These are phyloP conservation scores for Nitzschia sp. DNA, from an alignment of 108 stramenopile species.

Conservation along the genomic window DNA sequence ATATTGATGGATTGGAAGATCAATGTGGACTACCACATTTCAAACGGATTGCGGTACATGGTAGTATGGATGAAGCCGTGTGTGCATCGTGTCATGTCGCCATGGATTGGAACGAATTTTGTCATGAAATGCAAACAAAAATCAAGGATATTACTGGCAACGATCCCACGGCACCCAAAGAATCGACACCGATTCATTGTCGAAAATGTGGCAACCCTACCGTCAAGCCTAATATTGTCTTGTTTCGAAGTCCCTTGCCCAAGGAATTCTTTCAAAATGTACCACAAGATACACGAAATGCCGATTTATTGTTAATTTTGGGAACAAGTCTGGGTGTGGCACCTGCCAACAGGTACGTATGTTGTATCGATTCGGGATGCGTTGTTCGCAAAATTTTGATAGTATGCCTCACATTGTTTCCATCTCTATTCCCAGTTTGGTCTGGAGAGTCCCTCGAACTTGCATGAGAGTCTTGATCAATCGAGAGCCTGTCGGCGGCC, in stretches of 20 bases:
- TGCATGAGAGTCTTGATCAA: constrained; percentile 76
- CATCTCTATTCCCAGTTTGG: constrained; percentile 49
- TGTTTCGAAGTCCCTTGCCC: constrained; percentile 79
- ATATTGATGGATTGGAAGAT: constrained; percentile 94
- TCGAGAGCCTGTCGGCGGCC: constrained; percentile 68
- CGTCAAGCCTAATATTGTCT: constrained; percentile 85
- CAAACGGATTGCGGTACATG: constrained; percentile 83
- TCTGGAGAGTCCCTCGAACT: constrained; percentile 61
- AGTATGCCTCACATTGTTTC: too few species aligned
- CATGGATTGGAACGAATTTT: constrained; percentile 64
- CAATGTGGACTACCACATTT: constrained; percentile 71
- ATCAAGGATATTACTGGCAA: constrained; percentile 81
- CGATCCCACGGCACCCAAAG: constrained; percentile 57
- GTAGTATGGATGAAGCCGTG: constrained; percentile 77
- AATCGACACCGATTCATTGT: constrained; percentile 72
- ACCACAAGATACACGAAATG: constrained; percentile 58
- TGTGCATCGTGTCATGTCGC: constrained; percentile 74
- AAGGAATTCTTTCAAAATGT: constrained; percentile 63
- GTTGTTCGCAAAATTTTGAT: too few species aligned
- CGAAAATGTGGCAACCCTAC: constrained; percentile 52
- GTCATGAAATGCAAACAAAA: constrained; percentile 45
- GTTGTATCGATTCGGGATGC: too few species aligned
- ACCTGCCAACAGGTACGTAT: constrained; percentile 69
- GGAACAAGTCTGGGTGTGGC: constrained; percentile 73
- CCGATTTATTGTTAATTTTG: constrained; percentile 74